Conservation (phyloP, 345 rosid genomes). For the Lepidium sativum region DNA sequence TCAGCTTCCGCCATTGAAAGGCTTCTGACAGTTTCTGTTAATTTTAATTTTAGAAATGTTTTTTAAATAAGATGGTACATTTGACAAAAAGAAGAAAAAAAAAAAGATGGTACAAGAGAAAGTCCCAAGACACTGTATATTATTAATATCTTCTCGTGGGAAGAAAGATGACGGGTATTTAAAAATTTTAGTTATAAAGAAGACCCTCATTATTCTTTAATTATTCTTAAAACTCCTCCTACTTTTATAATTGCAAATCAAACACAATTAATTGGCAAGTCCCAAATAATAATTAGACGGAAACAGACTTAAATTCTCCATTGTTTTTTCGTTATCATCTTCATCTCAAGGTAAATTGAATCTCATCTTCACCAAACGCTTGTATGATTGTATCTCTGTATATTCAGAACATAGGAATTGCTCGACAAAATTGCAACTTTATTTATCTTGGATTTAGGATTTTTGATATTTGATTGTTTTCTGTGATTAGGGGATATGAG, state of each 20-base stretch:
- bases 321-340: too few relatives aligned
- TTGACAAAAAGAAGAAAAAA: too few relatives aligned
- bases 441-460: neutral
- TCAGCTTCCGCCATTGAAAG: conserved; percentile 26
- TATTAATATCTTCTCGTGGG: neutral
- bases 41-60: conserved; percentile 5
- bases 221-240: neutral
- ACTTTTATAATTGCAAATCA: neutral
- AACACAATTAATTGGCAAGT: neutral
- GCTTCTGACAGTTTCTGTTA: neutral
- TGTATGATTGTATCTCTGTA: too few relatives aligned
- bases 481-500: conserved; percentile 5
- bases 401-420: too few relatives aligned
- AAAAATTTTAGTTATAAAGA: neutral
- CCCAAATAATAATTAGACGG: too few relatives aligned
- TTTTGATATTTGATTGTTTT: neutral
- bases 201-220: neutral
- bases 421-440: too few relatives aligned
- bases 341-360: conserved; percentile 12
- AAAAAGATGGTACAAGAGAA: conserved; percentile 1
- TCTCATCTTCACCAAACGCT: neutral
- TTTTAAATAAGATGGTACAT: conserved; percentile 17
- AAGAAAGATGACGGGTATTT: neutral
- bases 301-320: neutral
- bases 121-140: neutral